These are phyloP conservation scores for Paramecium pentaurelia DNA, from an alignment of 73 alveolate genomes.

Conservation along the genomic window DNA sequence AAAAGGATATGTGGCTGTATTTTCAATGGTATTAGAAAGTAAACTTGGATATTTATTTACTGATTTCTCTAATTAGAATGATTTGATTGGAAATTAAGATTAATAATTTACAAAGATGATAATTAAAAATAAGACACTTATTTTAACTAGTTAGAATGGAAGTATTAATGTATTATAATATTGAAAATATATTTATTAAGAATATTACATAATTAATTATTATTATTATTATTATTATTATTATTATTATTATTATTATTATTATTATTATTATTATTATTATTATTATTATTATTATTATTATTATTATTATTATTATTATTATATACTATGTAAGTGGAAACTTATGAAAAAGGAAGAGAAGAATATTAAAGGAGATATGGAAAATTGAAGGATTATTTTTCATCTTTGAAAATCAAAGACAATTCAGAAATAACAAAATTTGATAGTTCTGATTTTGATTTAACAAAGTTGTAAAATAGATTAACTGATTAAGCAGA, in stretches of 20 bases:
- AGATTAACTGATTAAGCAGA: neutral
- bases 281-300: too few species aligned
- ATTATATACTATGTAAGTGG: neutral
- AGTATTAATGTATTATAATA: neutral
- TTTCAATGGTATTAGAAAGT: slow-evolving; percentile 7
- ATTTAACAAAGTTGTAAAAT: neutral
- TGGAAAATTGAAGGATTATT: neutral
- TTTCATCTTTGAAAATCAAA: neutral
- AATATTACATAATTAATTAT: too few species aligned
- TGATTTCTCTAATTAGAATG: neutral
- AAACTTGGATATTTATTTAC: neutral
- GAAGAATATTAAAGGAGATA: neutral
- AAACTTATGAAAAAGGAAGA: neutral
- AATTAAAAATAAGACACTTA: neutral
- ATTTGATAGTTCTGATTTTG: slow-evolving; percentile 29
- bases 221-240: neutral
- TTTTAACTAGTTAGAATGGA: neutral
- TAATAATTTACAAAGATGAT: neutral
- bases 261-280: neutral
- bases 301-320: neutral
- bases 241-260: neutral
- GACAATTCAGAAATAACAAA: neutral
- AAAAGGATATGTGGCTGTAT: slow-evolving; percentile 13
- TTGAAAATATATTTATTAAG: neutral
- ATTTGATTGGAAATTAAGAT: neutral